phyloP scores from a whole-genome alignment of 202 grass and related monocot species.

The Schoenoplectus triqueter region DNA sequence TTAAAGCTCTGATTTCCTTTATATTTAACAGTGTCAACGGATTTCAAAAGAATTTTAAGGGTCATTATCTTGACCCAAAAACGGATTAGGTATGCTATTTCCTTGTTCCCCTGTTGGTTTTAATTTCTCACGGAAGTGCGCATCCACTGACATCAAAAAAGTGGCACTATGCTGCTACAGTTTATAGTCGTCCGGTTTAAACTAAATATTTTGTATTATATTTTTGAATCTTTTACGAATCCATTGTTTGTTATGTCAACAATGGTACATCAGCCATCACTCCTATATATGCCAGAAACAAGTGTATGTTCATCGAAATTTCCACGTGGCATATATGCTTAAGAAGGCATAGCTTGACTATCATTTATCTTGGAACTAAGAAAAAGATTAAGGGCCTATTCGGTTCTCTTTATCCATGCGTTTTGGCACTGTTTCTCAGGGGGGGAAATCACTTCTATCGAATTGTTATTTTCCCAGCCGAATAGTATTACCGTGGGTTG shows the following conservation, averaged over 20 bases:
- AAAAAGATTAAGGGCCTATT: too few relatives aligned
- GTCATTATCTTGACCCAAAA: neutral
- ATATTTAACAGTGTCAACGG: neutral
- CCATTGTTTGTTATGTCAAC: neutral
- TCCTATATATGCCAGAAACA: neutral
- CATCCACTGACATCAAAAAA: neutral
- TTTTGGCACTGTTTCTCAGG: too few relatives aligned
- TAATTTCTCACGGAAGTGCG: constrained; percentile 12
- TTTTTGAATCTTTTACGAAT: neutral
- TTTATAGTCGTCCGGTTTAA: constrained; percentile 3
- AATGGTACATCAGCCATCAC: neutral
- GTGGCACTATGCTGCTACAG: neutral
- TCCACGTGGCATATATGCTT: too few relatives aligned
- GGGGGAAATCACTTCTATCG: too few relatives aligned
- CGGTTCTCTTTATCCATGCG: too few relatives aligned
- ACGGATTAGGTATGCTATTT: constrained; percentile 3
- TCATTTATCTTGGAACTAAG: too few relatives aligned
- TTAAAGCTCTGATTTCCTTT: neutral
- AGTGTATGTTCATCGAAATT: too few relatives aligned
- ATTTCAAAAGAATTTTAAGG: neutral
- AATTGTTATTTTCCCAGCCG: too few relatives aligned
- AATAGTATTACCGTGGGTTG: too few relatives aligned
- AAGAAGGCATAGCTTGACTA: too few relatives aligned
- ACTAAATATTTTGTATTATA: neutral
- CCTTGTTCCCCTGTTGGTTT: neutral